phyloP scores from a whole-genome alignment of 495 filamentous ascomycete species.

The Daldinia loculata region DNA sequence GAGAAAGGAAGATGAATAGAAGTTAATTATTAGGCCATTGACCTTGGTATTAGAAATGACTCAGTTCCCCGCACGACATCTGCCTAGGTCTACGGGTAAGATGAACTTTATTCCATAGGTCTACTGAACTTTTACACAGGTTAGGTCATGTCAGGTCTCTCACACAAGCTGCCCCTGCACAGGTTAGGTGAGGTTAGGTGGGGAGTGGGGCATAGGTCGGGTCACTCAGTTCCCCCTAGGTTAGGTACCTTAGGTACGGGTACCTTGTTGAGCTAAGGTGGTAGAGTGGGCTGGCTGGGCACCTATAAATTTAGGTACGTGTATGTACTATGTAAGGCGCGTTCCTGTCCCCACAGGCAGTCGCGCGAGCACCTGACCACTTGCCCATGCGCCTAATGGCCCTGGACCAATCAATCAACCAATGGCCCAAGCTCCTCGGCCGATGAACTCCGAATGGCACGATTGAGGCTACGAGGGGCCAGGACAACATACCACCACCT shows the following conservation, averaged over 20 bases:
- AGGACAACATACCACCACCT: slow-evolving; percentile 15
- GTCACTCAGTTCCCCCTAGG: too few relatives aligned
- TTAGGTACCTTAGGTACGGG: not conserved
- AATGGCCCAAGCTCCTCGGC: slow-evolving; percentile 32
- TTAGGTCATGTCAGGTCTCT: too few relatives aligned
- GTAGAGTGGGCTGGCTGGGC: not conserved
- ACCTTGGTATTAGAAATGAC: slow-evolving; percentile 7
- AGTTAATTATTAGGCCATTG: not conserved
- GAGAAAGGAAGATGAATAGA: not conserved
- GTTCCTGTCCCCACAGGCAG: slow-evolving; percentile 24
- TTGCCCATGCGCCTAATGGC: slow-evolving; percentile 46
- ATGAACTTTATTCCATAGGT: too few relatives aligned
- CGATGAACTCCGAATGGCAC: slow-evolving; percentile 18
- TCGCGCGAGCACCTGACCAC: slow-evolving; percentile 43
- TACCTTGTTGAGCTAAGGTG: not conserved
- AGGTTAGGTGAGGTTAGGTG: too few relatives aligned
- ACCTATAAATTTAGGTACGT: too few relatives aligned
- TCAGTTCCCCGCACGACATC: slow-evolving; percentile 15
- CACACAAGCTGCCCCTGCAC: too few relatives aligned
- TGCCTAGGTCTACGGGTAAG: too few relatives aligned
- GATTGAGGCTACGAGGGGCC: slow-evolving; percentile 26
- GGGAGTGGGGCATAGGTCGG: too few relatives aligned
- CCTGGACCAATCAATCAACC: slow-evolving; percentile 19
- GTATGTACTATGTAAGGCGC: slow-evolving; percentile 7
- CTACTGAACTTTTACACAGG: too few relatives aligned